Base-by-base conservation (phyloP, 225 moss, liverwort and hornwort species). In the Pleurozium schreberi region DNA sequence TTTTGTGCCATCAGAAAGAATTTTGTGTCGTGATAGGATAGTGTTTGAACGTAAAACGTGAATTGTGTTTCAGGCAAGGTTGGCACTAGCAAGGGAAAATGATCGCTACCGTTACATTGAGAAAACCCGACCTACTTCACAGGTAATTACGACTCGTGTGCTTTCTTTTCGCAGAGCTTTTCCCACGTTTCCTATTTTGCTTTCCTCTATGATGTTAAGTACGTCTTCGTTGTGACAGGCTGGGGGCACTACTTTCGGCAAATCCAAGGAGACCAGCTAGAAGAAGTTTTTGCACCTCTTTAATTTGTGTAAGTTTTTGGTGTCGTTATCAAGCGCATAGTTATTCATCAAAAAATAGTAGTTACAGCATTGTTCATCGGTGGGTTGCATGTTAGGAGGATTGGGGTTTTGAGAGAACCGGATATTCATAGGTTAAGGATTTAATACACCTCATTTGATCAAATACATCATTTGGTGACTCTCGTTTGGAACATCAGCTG, bases 31-130 rank as follows among this genome's bases (percentile, higher is more conserved):
- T 69, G 86, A 67, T 33, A 52, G 71, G 22, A 40, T 87, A 52
- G 12, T 75, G 64, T 80, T 64, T 81, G 68, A 86, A 42, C 14
- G 42, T 33, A 12, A 18, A 81, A 30, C 57, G 47, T 85, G 86
- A 53, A 71, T 13, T 84, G 23, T 66, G 38, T 83, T 89, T 87
- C 95, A 98, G 98, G 97, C 95, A 55, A 94, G 94, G 85, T 91
- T 95, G 88, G 93, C 93, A 67, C 91, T 94, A 89, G 75, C 92
- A 59, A 91, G 96, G 83, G 96, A 97, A 31, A 93, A 89, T 78
- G 96, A 98, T 86, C 94, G 95, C n/a, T 92, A 95, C 87, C 96
- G 95, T 74, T 89, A 98, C 81, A 88, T 96, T 71, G 95, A 97
- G 89, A 94, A 87, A 90, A 86, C 93, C 59, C 94, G 95, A 52